Evolutionary conservation across 768 basidiomycete genomes (phyloP).

Genomic region (Leccinellum albellum): DNA sequence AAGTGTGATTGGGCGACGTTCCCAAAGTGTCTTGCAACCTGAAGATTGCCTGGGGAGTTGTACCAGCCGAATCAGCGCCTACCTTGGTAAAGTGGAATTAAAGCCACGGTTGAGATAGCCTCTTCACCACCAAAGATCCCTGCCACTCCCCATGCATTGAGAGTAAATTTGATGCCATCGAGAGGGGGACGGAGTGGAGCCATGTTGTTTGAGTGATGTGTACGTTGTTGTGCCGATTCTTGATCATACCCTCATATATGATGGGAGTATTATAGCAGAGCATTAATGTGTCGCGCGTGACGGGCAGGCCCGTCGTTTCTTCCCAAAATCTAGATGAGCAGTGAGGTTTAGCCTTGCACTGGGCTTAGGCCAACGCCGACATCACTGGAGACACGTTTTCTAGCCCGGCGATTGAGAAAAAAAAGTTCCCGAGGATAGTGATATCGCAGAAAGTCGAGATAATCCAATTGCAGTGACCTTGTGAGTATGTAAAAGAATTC

Average conservation of each 20-base stretch:
- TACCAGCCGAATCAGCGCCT: conserved; percentile 35
- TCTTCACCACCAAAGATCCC: conserved; percentile 36
- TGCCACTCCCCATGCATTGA: conserved; percentile 30
- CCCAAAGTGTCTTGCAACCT: conserved; percentile 28
- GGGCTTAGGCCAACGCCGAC: background rate
- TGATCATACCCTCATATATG: background rate
- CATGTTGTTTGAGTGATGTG: conserved; percentile 2
- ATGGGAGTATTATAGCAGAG: too few species aligned
- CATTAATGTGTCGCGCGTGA: background rate
- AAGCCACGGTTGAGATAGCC: conserved; percentile 28
- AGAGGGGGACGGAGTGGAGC: conserved; percentile 11
- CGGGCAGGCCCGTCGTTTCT: background rate
- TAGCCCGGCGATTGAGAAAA: background rate
- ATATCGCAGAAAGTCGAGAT: background rate
- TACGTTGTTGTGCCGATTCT: background rate
- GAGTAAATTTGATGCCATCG: conserved; percentile 11
- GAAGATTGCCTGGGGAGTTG: conserved; percentile 31
- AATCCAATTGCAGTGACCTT: background rate
- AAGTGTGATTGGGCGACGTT: conserved; percentile 24
- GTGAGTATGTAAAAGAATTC: too few species aligned
- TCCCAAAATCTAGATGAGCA: background rate
- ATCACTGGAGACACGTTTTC: background rate
- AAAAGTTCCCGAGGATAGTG: background rate
- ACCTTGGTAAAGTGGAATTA: conserved; percentile 27
- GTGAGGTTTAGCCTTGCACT: background rate